Percentiles rank a stretch among this genome's conserved stretches.
These are phyloP conservation scores for Orbilia blumenaviensis DNA, from an alignment of 2,329 filamentous ascomycete species.

Conservation along the genomic window DNA sequence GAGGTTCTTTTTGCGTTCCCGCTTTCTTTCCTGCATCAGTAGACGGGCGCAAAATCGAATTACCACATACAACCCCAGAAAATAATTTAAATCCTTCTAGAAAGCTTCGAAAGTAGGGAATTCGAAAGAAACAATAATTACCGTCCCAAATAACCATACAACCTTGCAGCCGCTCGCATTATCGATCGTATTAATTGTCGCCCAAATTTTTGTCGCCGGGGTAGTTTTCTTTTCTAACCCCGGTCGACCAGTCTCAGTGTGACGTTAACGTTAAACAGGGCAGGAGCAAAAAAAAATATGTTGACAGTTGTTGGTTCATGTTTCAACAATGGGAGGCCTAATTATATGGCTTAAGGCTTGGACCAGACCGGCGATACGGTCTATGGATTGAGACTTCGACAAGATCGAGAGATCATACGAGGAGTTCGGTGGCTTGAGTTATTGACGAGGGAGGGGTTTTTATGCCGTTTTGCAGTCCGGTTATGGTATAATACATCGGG, in stretches of 20 bases:
- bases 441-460: no score
- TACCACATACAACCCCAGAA: no score
- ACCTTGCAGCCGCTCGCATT: background rate
- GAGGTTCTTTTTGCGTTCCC: no score
- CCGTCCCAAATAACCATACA: background rate
- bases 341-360: background rate
- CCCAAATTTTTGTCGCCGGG: background rate
- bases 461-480: background rate
- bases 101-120: no score
- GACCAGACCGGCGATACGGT: no score
- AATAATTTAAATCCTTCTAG: no score
- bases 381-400: background rate
- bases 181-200: background rate
- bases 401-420: background rate
- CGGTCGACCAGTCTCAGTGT: background rate
- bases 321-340: conserved; percentile 6
- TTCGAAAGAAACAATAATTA: background rate
- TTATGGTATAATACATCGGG: background rate
- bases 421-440: background rate
- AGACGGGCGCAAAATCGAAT: no score
- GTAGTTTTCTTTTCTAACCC: background rate
- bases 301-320: conserved; percentile 4
- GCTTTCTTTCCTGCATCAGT: no score
- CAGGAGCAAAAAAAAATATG: background rate
- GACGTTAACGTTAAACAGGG: conserved; percentile 34